Conservation (phyloP, 148 eudicot genomes). For the Beta vulgaris region DNA sequence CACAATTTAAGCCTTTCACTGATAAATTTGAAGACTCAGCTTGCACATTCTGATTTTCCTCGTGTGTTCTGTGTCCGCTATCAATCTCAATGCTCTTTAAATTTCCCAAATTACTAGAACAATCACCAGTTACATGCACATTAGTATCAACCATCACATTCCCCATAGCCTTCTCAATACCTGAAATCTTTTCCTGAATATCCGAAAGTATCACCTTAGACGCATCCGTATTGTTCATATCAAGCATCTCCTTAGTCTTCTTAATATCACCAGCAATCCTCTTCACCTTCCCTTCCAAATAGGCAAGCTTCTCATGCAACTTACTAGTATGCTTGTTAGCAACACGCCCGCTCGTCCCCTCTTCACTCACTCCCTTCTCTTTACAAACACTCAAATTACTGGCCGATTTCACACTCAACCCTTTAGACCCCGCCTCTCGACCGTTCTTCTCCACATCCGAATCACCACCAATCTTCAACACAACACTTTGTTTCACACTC, state of each 20-base stretch:
- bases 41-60: conserved; percentile 11
- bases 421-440: conserved; percentile 21
- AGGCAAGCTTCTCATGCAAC: conserved; percentile 84
- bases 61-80: conserved; percentile 6
- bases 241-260: conserved; percentile 87
- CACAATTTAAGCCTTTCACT: conserved; percentile 53
- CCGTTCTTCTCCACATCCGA: conserved; percentile 14
- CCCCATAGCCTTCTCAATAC: conserved; percentile 87
- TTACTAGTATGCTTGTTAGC: conserved; percentile 57
- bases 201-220: conserved; percentile 76
- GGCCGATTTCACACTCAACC: conserved; percentile 16
- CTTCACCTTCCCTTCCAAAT: conserved; percentile 86
- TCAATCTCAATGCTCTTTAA: conserved; percentile 21
- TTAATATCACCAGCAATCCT: conserved; percentile 89
- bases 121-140: conserved; percentile 28
- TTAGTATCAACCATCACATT: conserved; percentile 41
- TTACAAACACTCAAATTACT: conserved; percentile 23
- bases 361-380: conserved; percentile 37
- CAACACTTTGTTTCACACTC: conserved; percentile 4
- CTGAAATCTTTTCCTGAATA: conserved; percentile 79
- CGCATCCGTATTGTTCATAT: conserved; percentile 67
- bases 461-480: conserved; percentile 8
- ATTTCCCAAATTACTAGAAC: conserved; percentile 22
- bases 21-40: conserved; percentile 31
- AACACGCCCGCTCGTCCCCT: conserved; percentile 26